Evolutionary conservation across 1,284 basidiomycete species (phyloP), one percentile per base, ranked within the genome.

Genomic region (Pseudozyma hubeiensis): DNA sequence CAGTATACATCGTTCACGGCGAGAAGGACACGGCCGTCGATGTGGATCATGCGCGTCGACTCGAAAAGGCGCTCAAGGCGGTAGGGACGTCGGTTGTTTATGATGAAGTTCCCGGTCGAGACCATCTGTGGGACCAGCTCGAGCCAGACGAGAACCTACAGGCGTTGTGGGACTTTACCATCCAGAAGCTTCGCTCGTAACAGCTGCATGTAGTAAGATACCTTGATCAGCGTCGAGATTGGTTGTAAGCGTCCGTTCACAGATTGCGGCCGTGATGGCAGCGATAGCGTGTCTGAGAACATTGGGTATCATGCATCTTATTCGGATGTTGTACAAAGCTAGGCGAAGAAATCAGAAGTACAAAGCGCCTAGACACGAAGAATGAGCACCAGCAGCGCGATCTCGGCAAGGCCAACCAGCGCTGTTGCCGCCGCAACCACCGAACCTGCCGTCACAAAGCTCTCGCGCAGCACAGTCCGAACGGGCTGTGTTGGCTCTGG

Each of bases 391-490:
- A 93, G 81, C 40, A 93, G 85, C 0, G 86, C 88, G 53, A 92
- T 85, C 80, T 93, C 91, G 10, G 90, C 88, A 0, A 86, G 84
- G 3, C 88, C 88, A 0, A 93, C 91, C 5, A 91, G 86, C 8
- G 86, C 76, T 0, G 90, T 87, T 7, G 93, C 88, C 7, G 87
- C 85, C 1, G 91, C 70, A 1, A 92, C 90, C 52, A 90, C 89
- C 87, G 90, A 88, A 6, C 92, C 92, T 13, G 92, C 91, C 0
- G 92, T 92, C n/a, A 90, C 83, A 81, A 92, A 93, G 13, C 91
- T 91, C 24, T 90, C 87, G 0, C 91, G 91, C 75, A 90, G 91
- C 7, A 90, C 87, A 7, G 73, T 54, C 19, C 44, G 60, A 1
- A 64, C 47, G 14, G 71, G 7, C 89, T 88, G 31, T 13, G 49